Evolutionary conservation across 2,329 filamentous ascomycete genomes (phyloP).

Genomic region (Talaromyces sp.): DNA sequence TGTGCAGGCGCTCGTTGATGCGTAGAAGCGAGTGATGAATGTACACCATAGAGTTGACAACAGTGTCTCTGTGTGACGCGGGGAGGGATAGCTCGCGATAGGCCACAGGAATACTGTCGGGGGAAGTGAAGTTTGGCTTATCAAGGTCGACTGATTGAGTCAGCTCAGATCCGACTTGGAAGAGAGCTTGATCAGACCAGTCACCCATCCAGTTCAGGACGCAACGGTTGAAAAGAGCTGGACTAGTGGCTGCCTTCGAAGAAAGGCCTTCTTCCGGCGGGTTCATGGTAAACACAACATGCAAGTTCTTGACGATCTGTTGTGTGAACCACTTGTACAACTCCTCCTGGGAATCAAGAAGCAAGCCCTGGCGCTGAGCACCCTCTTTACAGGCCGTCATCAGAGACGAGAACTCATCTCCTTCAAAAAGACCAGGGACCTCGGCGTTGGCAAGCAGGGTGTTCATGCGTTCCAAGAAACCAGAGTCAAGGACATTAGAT

Average conservation of each 20-base stretch:
- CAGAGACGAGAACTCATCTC: constrained; percentile 96
- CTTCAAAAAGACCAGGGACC: constrained; percentile 96
- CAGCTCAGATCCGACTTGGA: constrained; percentile 94
- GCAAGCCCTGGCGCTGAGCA: constrained; percentile 89
- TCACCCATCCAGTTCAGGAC: constrained; percentile 99
- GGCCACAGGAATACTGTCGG: constrained; percentile 89
- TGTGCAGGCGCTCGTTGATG: constrained; percentile 85
- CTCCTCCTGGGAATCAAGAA: constrained; percentile 96
- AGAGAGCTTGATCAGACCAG: constrained; percentile 98
- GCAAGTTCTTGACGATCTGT: constrained; percentile 97
- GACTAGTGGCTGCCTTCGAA: constrained; percentile 95
- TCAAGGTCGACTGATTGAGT: constrained; percentile 97
- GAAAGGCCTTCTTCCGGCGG: constrained; percentile 92
- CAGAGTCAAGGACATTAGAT: constrained; percentile 95
- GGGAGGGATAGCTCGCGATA: constrained; percentile 84
- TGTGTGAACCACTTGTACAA: constrained; percentile 99
- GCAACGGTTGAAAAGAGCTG: constrained; percentile 97
- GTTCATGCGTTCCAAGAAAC: constrained; percentile 99
- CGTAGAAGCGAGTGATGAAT: constrained; percentile 92
- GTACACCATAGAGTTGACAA: constrained; percentile 98
- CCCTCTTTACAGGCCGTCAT: constrained; percentile 99
- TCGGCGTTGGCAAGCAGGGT: constrained; percentile 98
- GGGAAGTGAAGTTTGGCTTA: constrained; percentile 78
- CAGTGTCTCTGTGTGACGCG: constrained; percentile 84
- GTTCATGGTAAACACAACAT: constrained; percentile 99